Evolutionary conservation across 148 eudicot species (phyloP).

Genomic region (Fagopyrum tataricum): DNA sequence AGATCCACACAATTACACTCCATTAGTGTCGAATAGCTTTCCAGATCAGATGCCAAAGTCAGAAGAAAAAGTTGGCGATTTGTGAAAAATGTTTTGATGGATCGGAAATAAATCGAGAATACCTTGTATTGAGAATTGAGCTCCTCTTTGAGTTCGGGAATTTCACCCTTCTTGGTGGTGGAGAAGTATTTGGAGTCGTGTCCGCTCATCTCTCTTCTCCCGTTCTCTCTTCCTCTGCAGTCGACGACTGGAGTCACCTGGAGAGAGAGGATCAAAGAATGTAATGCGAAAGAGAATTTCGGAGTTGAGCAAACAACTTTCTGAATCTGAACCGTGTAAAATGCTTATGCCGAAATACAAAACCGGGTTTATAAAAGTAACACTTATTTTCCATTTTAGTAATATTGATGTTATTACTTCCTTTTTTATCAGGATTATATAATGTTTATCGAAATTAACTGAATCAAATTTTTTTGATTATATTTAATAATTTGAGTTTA

Average conservation of each 20-base stretch:
- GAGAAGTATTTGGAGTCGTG: slow-evolving; percentile 99
- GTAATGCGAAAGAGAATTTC: background rate
- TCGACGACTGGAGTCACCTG: background rate
- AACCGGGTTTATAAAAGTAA: too few relatives aligned
- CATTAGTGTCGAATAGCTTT: background rate
- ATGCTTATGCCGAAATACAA: too few relatives aligned
- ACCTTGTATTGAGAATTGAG: slow-evolving; percentile 99
- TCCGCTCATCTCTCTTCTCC: slow-evolving; percentile 56
- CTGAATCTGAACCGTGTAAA: too few relatives aligned
- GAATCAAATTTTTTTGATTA: too few relatives aligned
- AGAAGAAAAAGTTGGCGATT: background rate
- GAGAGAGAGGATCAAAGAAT: background rate
- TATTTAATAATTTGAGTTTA: too few relatives aligned
- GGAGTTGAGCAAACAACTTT: too few relatives aligned
- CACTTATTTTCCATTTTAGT: too few relatives aligned
- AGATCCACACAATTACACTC: slow-evolving; percentile 24
- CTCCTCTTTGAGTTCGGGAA: slow-evolving; percentile 95
- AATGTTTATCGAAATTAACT: too few relatives aligned
- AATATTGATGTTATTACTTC: too few relatives aligned
- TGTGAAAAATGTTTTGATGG: background rate
- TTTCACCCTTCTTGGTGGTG: slow-evolving; percentile 95
- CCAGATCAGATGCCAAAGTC: background rate
- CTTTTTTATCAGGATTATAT: too few relatives aligned
- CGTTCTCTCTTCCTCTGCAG: too few relatives aligned
- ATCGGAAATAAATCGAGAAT: background rate